Conservation (phyloP, 805 yeast species). For the Sugiyamaella marilandica region DNA sequence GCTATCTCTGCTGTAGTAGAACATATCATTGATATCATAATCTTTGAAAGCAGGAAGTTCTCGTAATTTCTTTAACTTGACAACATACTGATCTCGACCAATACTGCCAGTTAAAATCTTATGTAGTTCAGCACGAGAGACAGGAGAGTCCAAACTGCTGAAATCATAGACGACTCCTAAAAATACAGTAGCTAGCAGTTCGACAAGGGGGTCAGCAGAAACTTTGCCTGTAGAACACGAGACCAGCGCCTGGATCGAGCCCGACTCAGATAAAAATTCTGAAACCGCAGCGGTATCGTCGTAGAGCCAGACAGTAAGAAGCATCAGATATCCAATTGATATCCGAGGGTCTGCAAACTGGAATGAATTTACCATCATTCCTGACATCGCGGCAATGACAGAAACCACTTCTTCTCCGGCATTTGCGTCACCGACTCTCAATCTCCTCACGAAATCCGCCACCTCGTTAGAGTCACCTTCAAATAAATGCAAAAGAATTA, state of each 20-base stretch:
- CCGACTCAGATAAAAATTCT: conserved; percentile 64
- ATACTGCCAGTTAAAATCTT: conserved; percentile 61
- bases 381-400: conserved; percentile 71
- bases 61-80: conserved; percentile 68
- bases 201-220: conserved; percentile 54
- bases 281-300: conserved; percentile 72
- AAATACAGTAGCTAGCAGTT: conserved; percentile 67
- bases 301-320: conserved; percentile 69
- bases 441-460: conserved; percentile 37
- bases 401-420: conserved; percentile 63
- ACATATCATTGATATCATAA: conserved; percentile 48
- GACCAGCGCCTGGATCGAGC: conserved; percentile 62
- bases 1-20: conserved; percentile 57
- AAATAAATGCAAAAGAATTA: conserved; percentile 58
- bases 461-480: conserved; percentile 38
- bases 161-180: conserved; percentile 82
- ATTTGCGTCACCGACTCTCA: conserved; percentile 49
- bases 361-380: conserved; percentile 62
- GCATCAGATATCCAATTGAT: conserved; percentile 69
- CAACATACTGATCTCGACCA: conserved; percentile 74
- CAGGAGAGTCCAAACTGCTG: conserved; percentile 51
- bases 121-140: conserved; percentile 53
- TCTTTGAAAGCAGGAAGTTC: conserved; percentile 52
- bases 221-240: conserved; percentile 53
- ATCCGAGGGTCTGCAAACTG: conserved; percentile 64